Base-by-base conservation (phyloP, 441 rosid species). In the Pelargonium exstipulatum region DNA sequence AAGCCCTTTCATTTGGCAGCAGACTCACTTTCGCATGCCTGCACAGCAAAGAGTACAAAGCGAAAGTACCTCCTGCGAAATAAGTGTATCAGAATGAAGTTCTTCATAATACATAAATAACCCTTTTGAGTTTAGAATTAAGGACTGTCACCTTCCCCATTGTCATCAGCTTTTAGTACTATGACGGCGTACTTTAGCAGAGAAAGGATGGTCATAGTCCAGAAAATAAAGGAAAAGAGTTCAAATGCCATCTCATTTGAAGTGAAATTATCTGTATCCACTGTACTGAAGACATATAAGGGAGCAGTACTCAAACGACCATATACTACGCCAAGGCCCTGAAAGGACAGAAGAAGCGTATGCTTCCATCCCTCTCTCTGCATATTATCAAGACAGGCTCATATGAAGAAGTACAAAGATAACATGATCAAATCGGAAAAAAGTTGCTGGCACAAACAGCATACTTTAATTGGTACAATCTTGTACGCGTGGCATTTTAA, bases 231-330 rank as follows among this genome's bases (percentile, higher is more conserved):
- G 43, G 88, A 88, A 79, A 86, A 82, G 63, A 77, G 77, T 76
- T 79, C 87, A 16, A 75, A 83, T 20, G 72, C 83, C 48, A 69
- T 71, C 69, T 80, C 81, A 10, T 73, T 73, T 26, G 87, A 77
- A 70, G 71, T 69, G 70, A 86, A 80, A 62, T 79, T 74, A 2
- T 78, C 29, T 2, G 9, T 5, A 4, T 66, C 62, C 67, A 88
- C 77, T 9, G 86, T 79, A 13, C 83, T 82, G 69, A 82, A 88
- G 42, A 86, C 90, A 69, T 86, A 88, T 22, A 86, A 69, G 29
- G 89, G 90, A 73, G 92, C 86, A 26, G 83, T 79, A 13, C 83
- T 78, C 64, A 88, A 43, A 32, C 85, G 89, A 57, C 90, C 90
- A 16, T 83, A 88, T 74, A 88, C 83, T 46, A 88, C 79, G 69